Evolutionary conservation across 352 stramenopile genomes (phyloP).

Genomic region (Globisporangium irregulare): DNA sequence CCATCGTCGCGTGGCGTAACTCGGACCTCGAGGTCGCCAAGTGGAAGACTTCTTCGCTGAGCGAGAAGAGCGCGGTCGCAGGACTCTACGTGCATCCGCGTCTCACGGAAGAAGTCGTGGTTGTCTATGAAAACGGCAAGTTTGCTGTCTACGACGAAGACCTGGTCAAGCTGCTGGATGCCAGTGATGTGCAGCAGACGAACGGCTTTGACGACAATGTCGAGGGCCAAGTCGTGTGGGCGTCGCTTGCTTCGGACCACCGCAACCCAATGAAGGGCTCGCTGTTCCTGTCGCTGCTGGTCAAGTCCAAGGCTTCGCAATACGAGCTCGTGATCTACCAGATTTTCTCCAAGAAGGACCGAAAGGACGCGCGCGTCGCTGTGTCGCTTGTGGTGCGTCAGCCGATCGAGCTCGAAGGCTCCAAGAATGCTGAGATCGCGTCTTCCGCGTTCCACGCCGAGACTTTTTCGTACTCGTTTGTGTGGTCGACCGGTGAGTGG

Average conservation of each 20-base stretch:
- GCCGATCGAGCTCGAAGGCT: constrained; percentile 16
- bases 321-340: constrained; percentile 63
- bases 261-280: constrained; percentile 54
- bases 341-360: constrained; percentile 34
- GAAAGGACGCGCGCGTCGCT: constrained; percentile 31
- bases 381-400: constrained; percentile 35
- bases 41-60: constrained; percentile 45
- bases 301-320: constrained; percentile 34
- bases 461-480: constrained; percentile 65
- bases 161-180: constrained; percentile 39
- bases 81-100: constrained; percentile 61
- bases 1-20: constrained; percentile 57
- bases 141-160: constrained; percentile 61
- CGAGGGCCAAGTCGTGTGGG: constrained; percentile 42
- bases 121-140: constrained; percentile 62
- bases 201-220: constrained; percentile 14
- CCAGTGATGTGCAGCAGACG: constrained; percentile 22
- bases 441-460: constrained; percentile 69
- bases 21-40: constrained; percentile 62
- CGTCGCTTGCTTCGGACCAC: constrained; percentile 49
- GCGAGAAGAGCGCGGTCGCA: constrained; percentile 28
- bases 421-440: constrained; percentile 23
- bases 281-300: constrained; percentile 58
- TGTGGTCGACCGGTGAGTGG: constrained; percentile 58
- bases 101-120: constrained; percentile 54